Conservation (phyloP, 768 basidiomycete genomes). For the Suillus subaureus region DNA sequence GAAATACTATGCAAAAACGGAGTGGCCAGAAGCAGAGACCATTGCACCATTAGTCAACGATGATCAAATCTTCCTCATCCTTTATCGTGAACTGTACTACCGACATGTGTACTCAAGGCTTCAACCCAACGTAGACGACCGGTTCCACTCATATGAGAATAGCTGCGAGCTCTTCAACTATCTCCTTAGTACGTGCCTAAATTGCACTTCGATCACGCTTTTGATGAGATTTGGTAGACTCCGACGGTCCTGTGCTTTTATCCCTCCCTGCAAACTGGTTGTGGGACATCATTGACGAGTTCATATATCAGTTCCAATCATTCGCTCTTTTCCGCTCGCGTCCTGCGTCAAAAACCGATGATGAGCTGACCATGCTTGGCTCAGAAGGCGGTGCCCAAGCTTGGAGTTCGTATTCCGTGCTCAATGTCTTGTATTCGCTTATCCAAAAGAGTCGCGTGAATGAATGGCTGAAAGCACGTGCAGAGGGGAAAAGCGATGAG, state of each 20-base stretch:
- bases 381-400: constrained; percentile 79
- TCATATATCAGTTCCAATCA: constrained; percentile 97
- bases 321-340: constrained; percentile 93
- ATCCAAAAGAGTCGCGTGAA: constrained; percentile 97
- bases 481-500: constrained; percentile 77
- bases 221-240: constrained; percentile 53
- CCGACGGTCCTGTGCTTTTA: constrained; percentile 90
- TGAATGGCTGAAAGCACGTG: constrained; percentile 85
- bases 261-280: constrained; percentile 97
- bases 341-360: constrained; percentile 82
- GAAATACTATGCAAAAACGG: constrained; percentile 90
- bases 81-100: constrained; percentile 96
- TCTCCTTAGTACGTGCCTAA: constrained; percentile 71
- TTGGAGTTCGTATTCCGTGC: constrained; percentile 97
- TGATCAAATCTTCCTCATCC: constrained; percentile 93
- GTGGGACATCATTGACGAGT: constrained; percentile 97
- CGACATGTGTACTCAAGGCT: constrained; percentile 95
- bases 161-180: constrained; percentile 99
- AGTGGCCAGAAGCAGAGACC: constrained; percentile 97
- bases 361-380: constrained; percentile 81
- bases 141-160: constrained; percentile 97
- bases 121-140: constrained; percentile 94
- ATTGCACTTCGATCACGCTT: background rate
- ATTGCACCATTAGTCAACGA: constrained; percentile 95
- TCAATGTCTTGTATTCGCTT: constrained; percentile 97